Evolutionary conservation across 2,329 filamentous ascomycete species (phyloP).

Genomic region (Zasmidium citrigriseum): DNA sequence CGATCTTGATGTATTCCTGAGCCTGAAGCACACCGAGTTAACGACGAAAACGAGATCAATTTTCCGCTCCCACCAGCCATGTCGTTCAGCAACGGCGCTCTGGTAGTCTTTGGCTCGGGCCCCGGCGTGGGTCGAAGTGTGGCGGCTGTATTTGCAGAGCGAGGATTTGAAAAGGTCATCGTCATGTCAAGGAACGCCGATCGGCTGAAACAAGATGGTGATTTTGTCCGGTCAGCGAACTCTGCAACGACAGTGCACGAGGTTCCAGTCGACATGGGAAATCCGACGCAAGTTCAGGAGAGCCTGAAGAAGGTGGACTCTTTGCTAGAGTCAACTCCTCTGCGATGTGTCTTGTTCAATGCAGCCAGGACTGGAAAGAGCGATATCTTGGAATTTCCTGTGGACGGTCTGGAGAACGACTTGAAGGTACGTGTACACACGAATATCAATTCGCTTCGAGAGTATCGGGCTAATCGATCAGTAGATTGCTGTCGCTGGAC

Average conservation of each 20-base stretch:
- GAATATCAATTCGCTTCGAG: background rate
- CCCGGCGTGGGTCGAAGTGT: constrained; percentile 32
- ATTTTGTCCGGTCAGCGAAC: constrained; percentile 16
- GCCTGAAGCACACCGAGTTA: too few species aligned
- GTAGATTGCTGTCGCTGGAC: constrained; percentile 47
- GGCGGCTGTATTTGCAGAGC: constrained; percentile 28
- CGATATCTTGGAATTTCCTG: constrained; percentile 41
- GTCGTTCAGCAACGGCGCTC: constrained; percentile 17
- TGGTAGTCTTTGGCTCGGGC: constrained; percentile 32
- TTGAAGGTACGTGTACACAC: constrained; percentile 39
- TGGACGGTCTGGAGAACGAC: constrained; percentile 50
- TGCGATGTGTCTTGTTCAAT: constrained; percentile 54
- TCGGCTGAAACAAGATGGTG: constrained; percentile 25
- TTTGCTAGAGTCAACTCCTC: constrained; percentile 31
- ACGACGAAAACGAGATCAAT: background rate
- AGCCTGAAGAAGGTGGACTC: constrained; percentile 44
- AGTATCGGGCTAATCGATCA: too few species aligned
- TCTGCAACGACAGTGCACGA: constrained; percentile 37
- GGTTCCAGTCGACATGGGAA: constrained; percentile 45
- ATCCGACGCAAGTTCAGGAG: constrained; percentile 38
- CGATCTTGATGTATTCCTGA: background rate
- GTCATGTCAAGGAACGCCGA: constrained; percentile 26
- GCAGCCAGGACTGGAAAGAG: constrained; percentile 48
- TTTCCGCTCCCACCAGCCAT: background rate
- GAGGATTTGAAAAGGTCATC: constrained; percentile 27